A percentile compares a stretch with the other conserved stretches of the same genome.
These are phyloP conservation scores for Pachyrhizus erosus DNA, from an alignment of 306 rosid genomes.

Conservation along the genomic window DNA sequence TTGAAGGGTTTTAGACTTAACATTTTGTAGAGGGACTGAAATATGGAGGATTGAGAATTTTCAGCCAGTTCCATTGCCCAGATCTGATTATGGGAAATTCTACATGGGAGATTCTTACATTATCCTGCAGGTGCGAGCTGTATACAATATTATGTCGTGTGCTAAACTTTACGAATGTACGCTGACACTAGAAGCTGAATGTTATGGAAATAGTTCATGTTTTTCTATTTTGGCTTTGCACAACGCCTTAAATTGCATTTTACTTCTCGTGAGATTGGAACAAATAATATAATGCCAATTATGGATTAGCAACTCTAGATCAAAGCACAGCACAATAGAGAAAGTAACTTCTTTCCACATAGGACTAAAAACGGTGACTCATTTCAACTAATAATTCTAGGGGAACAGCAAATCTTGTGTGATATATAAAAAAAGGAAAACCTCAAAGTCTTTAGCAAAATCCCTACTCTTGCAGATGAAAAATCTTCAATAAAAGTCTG, in stretches of 20 bases:
- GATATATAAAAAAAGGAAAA: neutral
- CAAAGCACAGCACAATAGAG: slow-evolving; percentile 23
- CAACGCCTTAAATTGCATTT: neutral
- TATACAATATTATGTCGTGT: slow-evolving; percentile 32
- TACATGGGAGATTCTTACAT: slow-evolving; percentile 94
- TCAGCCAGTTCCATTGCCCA: slow-evolving; percentile 89
- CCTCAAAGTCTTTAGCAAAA: neutral
- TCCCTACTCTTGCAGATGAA: slow-evolving; percentile 2
- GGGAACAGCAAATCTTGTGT: neutral
- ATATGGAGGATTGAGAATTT: slow-evolving; percentile 99
- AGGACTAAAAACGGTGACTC: slow-evolving; percentile 1
- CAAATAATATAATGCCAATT: neutral
- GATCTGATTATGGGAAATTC: slow-evolving; percentile 96
- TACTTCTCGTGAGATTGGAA: slow-evolving; percentile 14
- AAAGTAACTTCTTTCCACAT: slow-evolving; percentile 21
- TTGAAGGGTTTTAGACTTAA: slow-evolving; percentile 65
- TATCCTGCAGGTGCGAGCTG: slow-evolving; percentile 75
- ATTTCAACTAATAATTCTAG: slow-evolving; percentile 25
- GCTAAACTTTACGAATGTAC: neutral
- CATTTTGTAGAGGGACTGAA: slow-evolving; percentile 84
- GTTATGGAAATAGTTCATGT: slow-evolving; percentile 28
- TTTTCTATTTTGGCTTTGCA: slow-evolving; percentile 27
- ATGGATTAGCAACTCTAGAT: slow-evolving; percentile 15
- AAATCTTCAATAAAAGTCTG: slow-evolving; percentile 2
- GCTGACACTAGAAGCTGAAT: slow-evolving; percentile 27